Conservation (phyloP, 106 monocot genomes). For the Dendrobium chrysotoxum region DNA sequence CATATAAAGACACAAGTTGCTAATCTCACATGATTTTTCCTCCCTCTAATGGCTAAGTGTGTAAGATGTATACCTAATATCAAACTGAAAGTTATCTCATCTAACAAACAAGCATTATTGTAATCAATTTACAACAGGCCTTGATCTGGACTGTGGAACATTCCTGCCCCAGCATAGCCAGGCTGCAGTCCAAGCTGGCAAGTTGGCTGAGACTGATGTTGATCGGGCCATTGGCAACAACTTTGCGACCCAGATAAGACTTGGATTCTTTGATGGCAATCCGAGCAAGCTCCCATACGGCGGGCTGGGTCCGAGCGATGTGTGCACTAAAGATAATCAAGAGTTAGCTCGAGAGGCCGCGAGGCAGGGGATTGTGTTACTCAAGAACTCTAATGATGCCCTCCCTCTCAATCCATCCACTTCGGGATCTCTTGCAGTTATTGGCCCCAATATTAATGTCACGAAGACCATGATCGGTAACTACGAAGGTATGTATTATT, state of each 20-base stretch:
- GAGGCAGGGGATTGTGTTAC: constrained; percentile 84
- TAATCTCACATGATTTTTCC: neutral
- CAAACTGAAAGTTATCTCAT: neutral
- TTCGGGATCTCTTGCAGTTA: constrained; percentile 63
- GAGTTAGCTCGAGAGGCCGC: constrained; percentile 87
- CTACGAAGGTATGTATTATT: constrained; percentile 60
- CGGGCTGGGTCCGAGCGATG: constrained; percentile 62
- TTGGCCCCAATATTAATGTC: constrained; percentile 92
- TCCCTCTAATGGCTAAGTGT: too few species aligned
- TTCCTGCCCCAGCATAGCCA: constrained; percentile 64
- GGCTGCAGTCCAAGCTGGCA: constrained; percentile 49
- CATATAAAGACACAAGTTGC: neutral
- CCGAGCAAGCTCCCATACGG: constrained; percentile 63
- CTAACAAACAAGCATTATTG: neutral
- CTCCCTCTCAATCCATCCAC: constrained; percentile 52
- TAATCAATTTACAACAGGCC: constrained; percentile 33
- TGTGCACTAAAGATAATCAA: constrained; percentile 67
- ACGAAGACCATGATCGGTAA: constrained; percentile 94
- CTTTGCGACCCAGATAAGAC: constrained; percentile 62
- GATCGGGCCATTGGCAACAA: constrained; percentile 79
- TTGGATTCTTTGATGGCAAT: constrained; percentile 92
- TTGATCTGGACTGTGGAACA: constrained; percentile 82
- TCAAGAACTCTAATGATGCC: constrained; percentile 56
- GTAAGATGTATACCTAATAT: too few species aligned
- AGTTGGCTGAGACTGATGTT: constrained; percentile 46